Evolutionary conservation across 768 basidiomycete species (phyloP).

Genomic region (Clitopilus passeckerianus): DNA sequence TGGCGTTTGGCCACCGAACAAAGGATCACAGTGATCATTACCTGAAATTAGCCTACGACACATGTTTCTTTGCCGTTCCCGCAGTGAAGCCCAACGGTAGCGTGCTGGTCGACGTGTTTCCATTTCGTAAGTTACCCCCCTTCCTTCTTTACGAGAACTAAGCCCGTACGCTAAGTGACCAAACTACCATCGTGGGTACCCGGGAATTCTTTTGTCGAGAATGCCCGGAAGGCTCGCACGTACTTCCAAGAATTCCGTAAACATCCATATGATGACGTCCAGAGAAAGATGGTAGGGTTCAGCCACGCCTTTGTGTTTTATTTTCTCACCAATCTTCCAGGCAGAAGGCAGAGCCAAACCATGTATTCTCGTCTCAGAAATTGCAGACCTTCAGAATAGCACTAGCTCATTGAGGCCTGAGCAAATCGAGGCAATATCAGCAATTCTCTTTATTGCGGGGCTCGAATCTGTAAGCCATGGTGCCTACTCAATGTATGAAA

Average conservation of each 20-base stretch:
- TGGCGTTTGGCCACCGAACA: slow-evolving; percentile 13
- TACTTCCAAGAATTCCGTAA: slow-evolving; percentile 4
- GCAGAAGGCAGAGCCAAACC: slow-evolving; percentile 7
- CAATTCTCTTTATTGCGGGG: slow-evolving; percentile 6
- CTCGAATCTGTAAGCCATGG: slow-evolving; percentile 9
- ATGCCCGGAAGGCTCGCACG: slow-evolving; percentile 5
- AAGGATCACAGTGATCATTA: slow-evolving; percentile 11
- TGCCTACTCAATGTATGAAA: neutral
- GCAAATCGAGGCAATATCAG: slow-evolving; percentile 6
- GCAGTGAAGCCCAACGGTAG: neutral
- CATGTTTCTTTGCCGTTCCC: neutral
- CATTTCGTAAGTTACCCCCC: slow-evolving; percentile 7
- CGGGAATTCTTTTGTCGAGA: slow-evolving; percentile 10
- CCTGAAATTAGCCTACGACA: slow-evolving; percentile 6
- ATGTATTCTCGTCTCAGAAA: slow-evolving; percentile 5
- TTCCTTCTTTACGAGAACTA: neutral
- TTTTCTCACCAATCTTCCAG: slow-evolving; percentile 6
- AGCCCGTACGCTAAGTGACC: slow-evolving; percentile 3
- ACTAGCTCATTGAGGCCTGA: neutral
- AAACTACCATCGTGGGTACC: slow-evolving; percentile 16
- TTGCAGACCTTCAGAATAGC: slow-evolving; percentile 9
- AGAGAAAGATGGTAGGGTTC: slow-evolving; percentile 9
- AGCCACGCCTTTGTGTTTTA: neutral
- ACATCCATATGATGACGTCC: slow-evolving; percentile 8
- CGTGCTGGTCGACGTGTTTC: slow-evolving; percentile 11